Percentiles rank a stretch among this genome's conserved stretches.
These are phyloP conservation scores for Diutina pseudorugosa DNA, from an alignment of 1,139 yeast genomes.

Conservation along the genomic window DNA sequence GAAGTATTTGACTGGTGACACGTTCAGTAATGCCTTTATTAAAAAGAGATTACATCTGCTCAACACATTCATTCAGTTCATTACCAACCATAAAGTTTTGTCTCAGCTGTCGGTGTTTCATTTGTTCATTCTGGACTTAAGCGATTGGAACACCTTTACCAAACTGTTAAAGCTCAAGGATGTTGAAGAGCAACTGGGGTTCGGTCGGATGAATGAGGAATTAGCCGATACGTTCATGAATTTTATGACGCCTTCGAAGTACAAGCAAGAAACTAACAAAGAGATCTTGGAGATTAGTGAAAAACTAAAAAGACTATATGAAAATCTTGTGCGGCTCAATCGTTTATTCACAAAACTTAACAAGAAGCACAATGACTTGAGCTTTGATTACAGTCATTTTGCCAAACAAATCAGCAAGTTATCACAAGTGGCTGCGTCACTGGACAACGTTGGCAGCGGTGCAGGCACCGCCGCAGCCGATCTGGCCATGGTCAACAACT, in stretches of 20 bases:
- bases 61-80: conserved; percentile 60
- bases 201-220: conserved; percentile 24
- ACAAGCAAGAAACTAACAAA: conserved; percentile 55
- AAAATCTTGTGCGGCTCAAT: conserved; percentile 68
- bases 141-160: conserved; percentile 77
- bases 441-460: neutral
- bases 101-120: conserved; percentile 62
- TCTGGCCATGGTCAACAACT: conserved; percentile 13
- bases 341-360: conserved; percentile 63
- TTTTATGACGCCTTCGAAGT: conserved; percentile 68
- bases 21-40: conserved; percentile 73
- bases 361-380: conserved; percentile 60
- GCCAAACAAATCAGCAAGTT: conserved; percentile 59
- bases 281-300: conserved; percentile 81
- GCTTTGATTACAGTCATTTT: conserved; percentile 62
- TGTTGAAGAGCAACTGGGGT: conserved; percentile 23
- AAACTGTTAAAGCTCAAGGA: conserved; percentile 43
- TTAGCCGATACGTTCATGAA: conserved; percentile 83
- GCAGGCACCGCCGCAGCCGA: conserved; percentile 9
- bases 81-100: conserved; percentile 62
- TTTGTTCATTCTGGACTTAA: conserved; percentile 60
- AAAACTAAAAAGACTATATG: conserved; percentile 72
- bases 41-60: conserved; percentile 75
- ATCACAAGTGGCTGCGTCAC: conserved; percentile 28
- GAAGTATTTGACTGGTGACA: conserved; percentile 91